phyloP scores from a whole-genome alignment of 148 eudicot species.

The Silene uniflora region DNA sequence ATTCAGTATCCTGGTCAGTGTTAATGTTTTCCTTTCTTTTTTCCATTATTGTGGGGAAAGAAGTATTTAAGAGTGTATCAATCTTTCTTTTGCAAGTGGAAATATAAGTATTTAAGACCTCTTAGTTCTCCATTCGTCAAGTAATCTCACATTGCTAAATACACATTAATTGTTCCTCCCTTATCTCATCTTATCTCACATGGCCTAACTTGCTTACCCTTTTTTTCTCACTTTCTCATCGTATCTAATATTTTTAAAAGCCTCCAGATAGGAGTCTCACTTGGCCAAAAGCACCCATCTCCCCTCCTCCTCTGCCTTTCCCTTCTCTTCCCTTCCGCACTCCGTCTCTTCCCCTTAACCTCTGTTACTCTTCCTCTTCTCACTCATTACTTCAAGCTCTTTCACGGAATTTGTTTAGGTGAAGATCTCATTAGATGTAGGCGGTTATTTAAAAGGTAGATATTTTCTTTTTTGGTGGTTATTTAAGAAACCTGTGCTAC shows the following conservation, averaged over 20 bases:
- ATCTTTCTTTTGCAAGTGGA: neutral
- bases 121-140: neutral
- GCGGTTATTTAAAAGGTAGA: too few relatives aligned
- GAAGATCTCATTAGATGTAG: neutral
- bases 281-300: neutral
- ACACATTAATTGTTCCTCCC: too few relatives aligned
- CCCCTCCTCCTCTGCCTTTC: neutral
- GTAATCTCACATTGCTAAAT: too few relatives aligned
- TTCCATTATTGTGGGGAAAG: neutral
- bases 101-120: neutral
- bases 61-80: neutral
- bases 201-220: too few relatives aligned
- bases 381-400: neutral
- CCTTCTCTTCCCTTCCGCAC: neutral
- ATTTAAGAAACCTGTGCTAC: neutral
- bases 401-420: neutral
- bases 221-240: too few relatives aligned
- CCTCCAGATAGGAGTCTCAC: too few relatives aligned
- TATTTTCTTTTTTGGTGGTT: neutral
- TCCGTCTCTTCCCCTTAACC: neutral
- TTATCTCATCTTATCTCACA: too few relatives aligned
- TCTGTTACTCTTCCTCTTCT: neutral
- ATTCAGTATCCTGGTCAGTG: constrained; percentile 87
- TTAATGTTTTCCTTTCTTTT: neutral
- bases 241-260: too few relatives aligned